Base-by-base conservation (phyloP, 805 yeast genomes). In the Yamadazyma philogaea region DNA sequence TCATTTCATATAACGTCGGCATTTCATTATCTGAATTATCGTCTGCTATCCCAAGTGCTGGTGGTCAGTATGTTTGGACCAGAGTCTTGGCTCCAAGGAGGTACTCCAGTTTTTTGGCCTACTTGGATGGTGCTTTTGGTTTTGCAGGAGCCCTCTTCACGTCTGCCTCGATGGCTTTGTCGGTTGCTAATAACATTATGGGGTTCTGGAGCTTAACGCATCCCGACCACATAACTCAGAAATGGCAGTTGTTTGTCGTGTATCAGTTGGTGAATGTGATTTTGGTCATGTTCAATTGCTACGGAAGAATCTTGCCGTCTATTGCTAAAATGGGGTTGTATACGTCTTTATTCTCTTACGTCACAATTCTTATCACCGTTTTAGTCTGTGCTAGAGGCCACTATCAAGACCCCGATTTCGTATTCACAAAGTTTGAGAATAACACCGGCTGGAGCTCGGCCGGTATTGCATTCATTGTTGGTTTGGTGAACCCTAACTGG, bases 401-500 rank as follows among this genome's bases (percentile, higher is more conserved):
- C 41, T 80, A 71, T 59, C 79, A 78, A 47, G 27, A 65, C 8
- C 72, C 84, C 0, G 43, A 57, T 4, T 78, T 74, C 48, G 84
- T 81, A 17, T 82, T 82, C 58, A 69, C 61, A 3, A 66, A 70
- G 16, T 79, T 78, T 47, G 59, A 69, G 26, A 79, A 79, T 54
- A 71, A 64, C 22, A 79, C 85, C 1, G 87, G 87, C 30, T 81
- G 86, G 84, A 50, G 65, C 7, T 66, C 75, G 2, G 50, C 75
- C 1, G 86, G 77, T 21, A 72, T 81, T 58, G 83, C 85, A 0
- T 79, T 81, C 55, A 72, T 82, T 43, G 77, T 80, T n/a, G 87
- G 88, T n/a, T 60, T 82, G 37, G 75, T 82, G 50, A 81, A 81
- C 55, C 84, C 87, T 5, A 76, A 79, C 43, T 82, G 85, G 85